These are phyloP conservation scores for Quercus alba DNA, from an alignment of 306 rosid genomes.

Conservation along the genomic window DNA sequence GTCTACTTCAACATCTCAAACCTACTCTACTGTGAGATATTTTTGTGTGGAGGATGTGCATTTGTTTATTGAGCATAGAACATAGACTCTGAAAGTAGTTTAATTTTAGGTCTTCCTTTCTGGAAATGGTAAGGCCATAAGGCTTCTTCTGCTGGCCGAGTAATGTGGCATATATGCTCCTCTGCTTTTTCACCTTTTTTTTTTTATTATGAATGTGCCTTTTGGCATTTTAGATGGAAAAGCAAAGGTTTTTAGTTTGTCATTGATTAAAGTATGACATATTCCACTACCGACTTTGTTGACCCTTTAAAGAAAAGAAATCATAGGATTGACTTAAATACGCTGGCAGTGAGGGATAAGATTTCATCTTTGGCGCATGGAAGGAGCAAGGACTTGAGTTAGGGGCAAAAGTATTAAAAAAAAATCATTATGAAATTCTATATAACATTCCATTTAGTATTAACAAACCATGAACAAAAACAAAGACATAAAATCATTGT, in stretches of 20 bases:
- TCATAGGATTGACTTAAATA: neutral
- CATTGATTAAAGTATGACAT: neutral
- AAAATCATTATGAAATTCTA: too few species aligned
- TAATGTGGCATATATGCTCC: neutral
- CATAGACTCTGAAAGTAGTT: neutral
- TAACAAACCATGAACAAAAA: too few species aligned
- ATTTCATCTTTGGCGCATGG: too few species aligned
- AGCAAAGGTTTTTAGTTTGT: neutral
- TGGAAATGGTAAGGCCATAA: neutral
- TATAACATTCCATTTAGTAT: too few species aligned
- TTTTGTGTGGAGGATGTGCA: neutral
- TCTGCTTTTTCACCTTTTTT: neutral
- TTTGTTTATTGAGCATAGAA: neutral
- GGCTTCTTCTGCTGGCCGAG: neutral
- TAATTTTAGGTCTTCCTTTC: neutral
- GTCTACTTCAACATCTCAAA: neutral
- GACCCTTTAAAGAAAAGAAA: neutral
- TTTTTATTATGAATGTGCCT: too few species aligned
- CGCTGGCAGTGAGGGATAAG: neutral
- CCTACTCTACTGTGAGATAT: neutral
- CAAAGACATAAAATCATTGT: too few species aligned
- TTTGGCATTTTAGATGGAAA: neutral
- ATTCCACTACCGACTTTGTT: neutral
- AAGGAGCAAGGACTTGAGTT: too few species aligned
- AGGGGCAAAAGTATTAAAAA: too few species aligned